Base-by-base conservation (phyloP, 495 filamentous ascomycete genomes). In the Parmelia sp. region DNA sequence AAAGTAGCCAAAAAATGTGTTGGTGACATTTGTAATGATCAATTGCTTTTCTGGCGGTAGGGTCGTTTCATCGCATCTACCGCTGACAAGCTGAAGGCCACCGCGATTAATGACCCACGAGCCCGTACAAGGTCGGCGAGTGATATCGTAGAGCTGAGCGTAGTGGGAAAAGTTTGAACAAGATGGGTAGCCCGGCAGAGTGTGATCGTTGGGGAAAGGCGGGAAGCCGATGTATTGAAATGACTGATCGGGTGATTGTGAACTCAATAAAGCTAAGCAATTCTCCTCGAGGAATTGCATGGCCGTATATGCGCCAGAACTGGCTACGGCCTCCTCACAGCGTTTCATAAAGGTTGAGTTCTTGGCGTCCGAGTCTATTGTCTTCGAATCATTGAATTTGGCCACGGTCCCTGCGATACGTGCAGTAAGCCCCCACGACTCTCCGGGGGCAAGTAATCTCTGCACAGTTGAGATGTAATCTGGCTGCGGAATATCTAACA, bases 21-120 rank as follows among this genome's bases (percentile, higher is more conserved):
- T 60, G 21, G 39, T 40, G 39, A 15, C 12, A 15, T 66, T 55
- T 21, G 59, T 57, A 9, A 78, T 42, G 31, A 66, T 10, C 23
- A 57, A 37, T 31, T 66, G 60, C 40, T 59, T 55, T 1, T 64
- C 65, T 3, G 29, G 1, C 5, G 40, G 55, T 21, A 62, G 58
- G 17, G 47, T 19, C 15, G 25, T n/a, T 3, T 47, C 56, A 25
- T 33, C 23, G 36, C 67, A 69, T 0, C 39, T 51, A 27, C 67
- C 67, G 15, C 57, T n/a, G 7, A 63, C 59, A 17, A 69, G 65
- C 42, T 69, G n/a, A 12, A 69, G 63, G 35, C 47, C 39, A 49
- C 60, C 59, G 19, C 60, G 53, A 35, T 57, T 69, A 57, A 66
- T 69, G 17, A n/a, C 12, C 67, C 67, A 69, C 8, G 59, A 63